These are phyloP conservation scores for Rhododendron mucronatum DNA, from an alignment of 148 eudicot genomes.

Conservation along the genomic window DNA sequence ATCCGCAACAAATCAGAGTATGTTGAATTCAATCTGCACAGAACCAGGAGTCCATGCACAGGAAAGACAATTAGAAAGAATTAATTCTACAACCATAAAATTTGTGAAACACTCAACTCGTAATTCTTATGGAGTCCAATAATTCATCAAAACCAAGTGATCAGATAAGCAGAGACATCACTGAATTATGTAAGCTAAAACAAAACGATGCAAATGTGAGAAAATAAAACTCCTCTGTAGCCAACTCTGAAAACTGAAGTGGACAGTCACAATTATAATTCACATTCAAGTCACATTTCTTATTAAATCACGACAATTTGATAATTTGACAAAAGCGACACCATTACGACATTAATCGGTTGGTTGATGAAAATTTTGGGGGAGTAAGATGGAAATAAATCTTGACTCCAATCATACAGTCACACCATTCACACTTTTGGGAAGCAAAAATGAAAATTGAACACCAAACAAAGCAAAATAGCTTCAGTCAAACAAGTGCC, in stretches of 20 bases:
- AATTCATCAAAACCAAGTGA: background rate
- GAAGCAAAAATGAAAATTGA: background rate
- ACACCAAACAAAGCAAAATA: background rate
- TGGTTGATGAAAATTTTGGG: background rate
- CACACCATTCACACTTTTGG: background rate
- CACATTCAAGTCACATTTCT: background rate
- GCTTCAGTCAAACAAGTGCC: background rate
- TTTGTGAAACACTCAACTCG: background rate
- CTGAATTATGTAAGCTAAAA: background rate
- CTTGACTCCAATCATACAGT: background rate
- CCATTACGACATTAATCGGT: background rate
- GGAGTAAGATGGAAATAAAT: background rate
- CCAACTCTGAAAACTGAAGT: background rate
- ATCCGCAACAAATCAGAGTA: background rate
- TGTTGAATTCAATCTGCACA: background rate
- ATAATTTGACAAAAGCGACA: background rate
- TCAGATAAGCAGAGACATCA: background rate
- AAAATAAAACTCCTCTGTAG: background rate
- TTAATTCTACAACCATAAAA: background rate
- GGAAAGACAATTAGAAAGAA: background rate
- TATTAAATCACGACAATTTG: background rate
- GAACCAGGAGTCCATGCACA: background rate
- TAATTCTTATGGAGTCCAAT: background rate
- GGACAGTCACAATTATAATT: background rate
- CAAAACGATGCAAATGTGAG: background rate